Conservation (phyloP, 495 filamentous ascomycete species). For the Aspergillus steynii region DNA sequence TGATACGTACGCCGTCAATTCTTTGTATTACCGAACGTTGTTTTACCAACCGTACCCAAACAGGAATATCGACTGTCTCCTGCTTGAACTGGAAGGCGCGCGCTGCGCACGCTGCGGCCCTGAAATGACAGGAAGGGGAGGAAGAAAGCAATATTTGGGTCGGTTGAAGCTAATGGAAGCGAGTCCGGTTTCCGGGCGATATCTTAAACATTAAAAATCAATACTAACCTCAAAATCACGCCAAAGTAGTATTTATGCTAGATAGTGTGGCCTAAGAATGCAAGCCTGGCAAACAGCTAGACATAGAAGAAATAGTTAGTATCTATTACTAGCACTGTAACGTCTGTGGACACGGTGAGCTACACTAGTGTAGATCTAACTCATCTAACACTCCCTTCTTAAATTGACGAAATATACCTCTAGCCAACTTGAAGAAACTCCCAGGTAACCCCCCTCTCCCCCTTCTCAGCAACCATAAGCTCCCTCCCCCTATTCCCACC, state of each 20-base stretch:
- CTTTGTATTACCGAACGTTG: not conserved
- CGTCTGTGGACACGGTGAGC: not conserved
- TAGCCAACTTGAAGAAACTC: constrained; percentile 1
- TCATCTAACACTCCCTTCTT: not conserved
- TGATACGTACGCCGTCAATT: constrained; percentile 7
- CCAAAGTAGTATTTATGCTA: constrained; percentile 1
- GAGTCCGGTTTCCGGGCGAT: not conserved
- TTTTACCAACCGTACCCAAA: constrained; percentile 4
- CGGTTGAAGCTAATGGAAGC: not conserved
- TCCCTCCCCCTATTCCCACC: constrained; percentile 1
- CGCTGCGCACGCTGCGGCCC: constrained; percentile 4
- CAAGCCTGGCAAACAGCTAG: constrained; percentile 1
- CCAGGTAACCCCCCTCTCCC: constrained; percentile 1
- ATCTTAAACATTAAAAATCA: not conserved
- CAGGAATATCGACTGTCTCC: too few species aligned
- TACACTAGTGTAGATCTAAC: not conserved
- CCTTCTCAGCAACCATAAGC: not conserved
- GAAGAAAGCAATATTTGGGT: not conserved
- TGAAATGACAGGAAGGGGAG: constrained; percentile 7
- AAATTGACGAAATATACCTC: constrained; percentile 2
- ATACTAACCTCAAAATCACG: not conserved
- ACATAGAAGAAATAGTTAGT: not conserved
- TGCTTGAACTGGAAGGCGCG: constrained; percentile 2
- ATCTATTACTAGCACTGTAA: constrained; percentile 1
- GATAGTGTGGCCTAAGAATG: not conserved